Evolutionary conservation across 2,329 filamentous ascomycete genomes (phyloP), one percentile per base, ranked within the genome.

Genomic region (Xylariaceae sp.): DNA sequence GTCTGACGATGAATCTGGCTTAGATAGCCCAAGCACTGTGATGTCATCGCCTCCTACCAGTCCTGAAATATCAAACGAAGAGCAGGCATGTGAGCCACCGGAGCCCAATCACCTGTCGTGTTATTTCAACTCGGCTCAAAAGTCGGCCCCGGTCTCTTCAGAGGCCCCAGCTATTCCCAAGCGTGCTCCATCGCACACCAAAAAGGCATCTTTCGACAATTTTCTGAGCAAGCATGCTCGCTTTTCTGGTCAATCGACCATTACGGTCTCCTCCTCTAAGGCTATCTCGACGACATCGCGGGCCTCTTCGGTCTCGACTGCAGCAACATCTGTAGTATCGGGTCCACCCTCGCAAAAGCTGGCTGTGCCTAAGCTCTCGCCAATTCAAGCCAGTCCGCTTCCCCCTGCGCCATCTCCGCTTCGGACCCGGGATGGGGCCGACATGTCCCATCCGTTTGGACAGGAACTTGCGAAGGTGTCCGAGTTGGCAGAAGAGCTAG

Each of bases 401-500:
- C 61, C 67, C 45, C 63, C 66, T n/a, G 58, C 66, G 15, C 60
- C 65, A 39, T 60, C 59, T 67, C 68, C 63, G 63, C 68, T 61
- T 59, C 68, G 67, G 61, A 58, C 65, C 69, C 59, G 68, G 67
- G 65, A 71, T 47, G 57, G 55, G 53, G 39, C 59, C 10, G 65
- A 69, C 64, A 59, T 62, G 44, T 74, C 75, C 57, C 77, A 78
- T 72, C 93, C 93, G 0, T 97, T 97, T 69, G 90, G 90, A 56
- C 87, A 88, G 54, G 94, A 99, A 75, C 79, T 97, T 56, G 91
- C 90, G 58, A 89, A 97, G 75, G 90, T 97, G 23, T 91, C 92
- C 56, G 94, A 97, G 75, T 83, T 97, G 13, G 93, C 88, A 0
- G 94, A 97, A 75, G 92, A 97, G 74, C 93, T 91, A 67, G 85